Evolutionary conservation across 73 alveolate genomes (phyloP), one percentile per base, ranked within the genome.

Genomic region (Effrenium voratum): DNA sequence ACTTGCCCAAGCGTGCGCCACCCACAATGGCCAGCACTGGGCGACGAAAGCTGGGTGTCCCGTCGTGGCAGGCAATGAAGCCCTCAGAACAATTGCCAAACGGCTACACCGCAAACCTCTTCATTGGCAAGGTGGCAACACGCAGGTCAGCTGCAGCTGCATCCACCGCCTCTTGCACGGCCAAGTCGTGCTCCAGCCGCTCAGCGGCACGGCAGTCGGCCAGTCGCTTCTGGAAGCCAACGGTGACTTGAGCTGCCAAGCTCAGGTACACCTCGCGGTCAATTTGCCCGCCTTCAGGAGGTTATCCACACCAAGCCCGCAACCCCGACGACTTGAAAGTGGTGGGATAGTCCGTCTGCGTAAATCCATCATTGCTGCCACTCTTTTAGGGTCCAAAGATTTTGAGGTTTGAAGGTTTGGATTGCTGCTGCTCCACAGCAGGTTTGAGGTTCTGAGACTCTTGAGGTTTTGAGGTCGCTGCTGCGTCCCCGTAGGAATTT

Each of bases 21-120:
- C 93, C 79, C 28, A 83, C 93, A 19, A 83, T 34, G 40, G 77
- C 93, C 77, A 83, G 52, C 28, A 83, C 34, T 5, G 93, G 93
- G 30, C 77, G 76, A 15, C 93, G 93, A 52, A 83, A 83, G 4
- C 5, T 5, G 15, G 93, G 44, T 40, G 10, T 19, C 30, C 79
- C 76, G 24, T 50, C 77, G 76, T 36, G 77, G 36, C 15, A 8
- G 1, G 13, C 16, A 55, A 52, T 15, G 24, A 83, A 83, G 32
- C 44, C 91, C 44, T 34, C 45, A 70, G 47, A 44, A 70, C 81
- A 44, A 70, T 46, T 44, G 26, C 26, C 47, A 70, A 70, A 46
- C 34, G 81, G 44, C 81, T 46, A 70, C 34, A 70, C 47, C 81
- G 81, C 44, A 70, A n/a, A n/a, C n/a, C n/a, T 63, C 77, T 63